phyloP scores from a whole-genome alignment of 331 rosid genomes.

The Rhamnella rubrinervis region DNA sequence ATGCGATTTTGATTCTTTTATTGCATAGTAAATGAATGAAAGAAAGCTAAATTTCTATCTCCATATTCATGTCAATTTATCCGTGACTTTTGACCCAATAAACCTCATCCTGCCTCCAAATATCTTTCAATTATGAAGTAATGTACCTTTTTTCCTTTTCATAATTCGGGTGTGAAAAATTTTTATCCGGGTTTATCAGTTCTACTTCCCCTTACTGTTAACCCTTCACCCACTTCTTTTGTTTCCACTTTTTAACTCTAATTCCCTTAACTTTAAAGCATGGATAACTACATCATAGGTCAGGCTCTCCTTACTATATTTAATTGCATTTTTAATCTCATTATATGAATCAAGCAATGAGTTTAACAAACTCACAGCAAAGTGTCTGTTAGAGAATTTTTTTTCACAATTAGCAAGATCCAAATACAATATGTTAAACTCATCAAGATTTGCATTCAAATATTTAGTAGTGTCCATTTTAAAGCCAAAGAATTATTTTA shows the following conservation, averaged over 20 bases:
- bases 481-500: background rate
- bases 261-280: background rate
- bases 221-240: background rate
- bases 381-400: background rate
- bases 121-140: too few species aligned
- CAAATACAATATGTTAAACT: background rate
- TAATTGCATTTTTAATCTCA: background rate
- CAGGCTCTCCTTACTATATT: background rate
- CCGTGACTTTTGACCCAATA: too few species aligned
- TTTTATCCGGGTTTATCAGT: too few species aligned
- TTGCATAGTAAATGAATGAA: too few species aligned
- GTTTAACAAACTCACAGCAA: background rate
- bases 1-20: too few species aligned
- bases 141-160: too few species aligned
- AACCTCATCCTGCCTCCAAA: too few species aligned
- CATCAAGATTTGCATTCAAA: background rate
- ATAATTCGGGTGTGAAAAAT: too few species aligned
- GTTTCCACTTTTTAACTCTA: background rate
- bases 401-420: background rate
- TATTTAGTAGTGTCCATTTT: background rate
- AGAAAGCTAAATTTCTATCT: too few species aligned
- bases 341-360: background rate
- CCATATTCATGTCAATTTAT: too few species aligned
- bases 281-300: background rate
- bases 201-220: background rate